These are phyloP conservation scores for Wickerhamiella nectarea DNA, from an alignment of 805 yeast genomes.

Conservation along the genomic window DNA sequence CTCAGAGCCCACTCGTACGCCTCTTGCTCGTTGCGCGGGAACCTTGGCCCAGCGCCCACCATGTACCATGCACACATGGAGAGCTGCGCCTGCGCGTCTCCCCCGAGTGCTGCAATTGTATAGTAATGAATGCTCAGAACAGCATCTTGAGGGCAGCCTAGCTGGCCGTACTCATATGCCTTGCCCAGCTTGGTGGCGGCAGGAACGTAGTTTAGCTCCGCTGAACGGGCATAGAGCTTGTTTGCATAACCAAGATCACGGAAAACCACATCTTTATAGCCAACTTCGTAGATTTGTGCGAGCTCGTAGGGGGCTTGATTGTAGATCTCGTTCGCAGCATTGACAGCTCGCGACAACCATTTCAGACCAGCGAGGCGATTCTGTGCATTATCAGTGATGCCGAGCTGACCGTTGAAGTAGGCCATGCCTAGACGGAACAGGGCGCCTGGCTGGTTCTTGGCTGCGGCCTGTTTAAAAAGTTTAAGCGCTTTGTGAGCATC, in stretches of 20 bases:
- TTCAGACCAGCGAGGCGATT: constrained; percentile 78
- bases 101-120: constrained; percentile 77
- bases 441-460: constrained; percentile 91
- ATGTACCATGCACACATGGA: constrained; percentile 95
- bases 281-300: constrained; percentile 69
- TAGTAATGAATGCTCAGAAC: constrained; percentile 83
- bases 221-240: constrained; percentile 75
- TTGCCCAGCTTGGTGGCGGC: constrained; percentile 71
- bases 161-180: constrained; percentile 66
- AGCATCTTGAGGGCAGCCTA: constrained; percentile 58
- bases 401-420: constrained; percentile 74
- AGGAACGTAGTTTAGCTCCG: constrained; percentile 71
- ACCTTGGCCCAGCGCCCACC: constrained; percentile 75
- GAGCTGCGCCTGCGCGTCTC: constrained; percentile 81
- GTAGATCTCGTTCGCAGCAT: constrained; percentile 67
- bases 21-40: constrained; percentile 65
- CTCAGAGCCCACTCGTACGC: constrained; percentile 90
- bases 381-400: constrained; percentile 47
- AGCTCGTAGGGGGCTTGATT: constrained; percentile 92
- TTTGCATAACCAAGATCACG: constrained; percentile 74
- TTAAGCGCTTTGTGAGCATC: constrained; percentile 80
- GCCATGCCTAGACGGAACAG: constrained; percentile 86
- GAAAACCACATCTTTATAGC: constrained; percentile 76
- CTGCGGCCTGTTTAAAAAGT: constrained; percentile 72
- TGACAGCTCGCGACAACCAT: constrained; percentile 82